phyloP scores from a whole-genome alignment of 345 rosid genomes.

The Noccaea caerulescens region DNA sequence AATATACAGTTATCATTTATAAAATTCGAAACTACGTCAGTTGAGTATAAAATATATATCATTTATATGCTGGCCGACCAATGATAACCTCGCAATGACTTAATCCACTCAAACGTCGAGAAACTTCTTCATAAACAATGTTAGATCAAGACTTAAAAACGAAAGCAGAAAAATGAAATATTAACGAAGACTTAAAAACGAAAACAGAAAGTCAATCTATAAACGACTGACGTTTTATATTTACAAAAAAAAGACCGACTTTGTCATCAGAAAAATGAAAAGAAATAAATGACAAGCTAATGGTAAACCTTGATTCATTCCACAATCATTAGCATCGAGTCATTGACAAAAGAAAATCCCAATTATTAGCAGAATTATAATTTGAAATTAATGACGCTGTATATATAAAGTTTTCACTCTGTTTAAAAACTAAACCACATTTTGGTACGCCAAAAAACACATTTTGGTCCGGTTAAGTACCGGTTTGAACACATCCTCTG shows the following conservation, averaged over 20 bases:
- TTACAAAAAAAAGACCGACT: not conserved
- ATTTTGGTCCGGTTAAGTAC: conserved; percentile 6
- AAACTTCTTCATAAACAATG: conserved; percentile 10
- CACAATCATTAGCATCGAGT: conserved; percentile 27
- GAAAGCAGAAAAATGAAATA: not conserved
- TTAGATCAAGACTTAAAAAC: not conserved
- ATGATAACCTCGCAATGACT: conserved; percentile 26
- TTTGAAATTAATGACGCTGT: not conserved
- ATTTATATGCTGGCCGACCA: conserved; percentile 29
- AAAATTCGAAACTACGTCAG: not conserved
- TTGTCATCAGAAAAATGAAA: not conserved
- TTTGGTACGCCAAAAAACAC: not conserved
- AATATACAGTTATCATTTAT: not conserved
- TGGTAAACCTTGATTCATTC: conserved; percentile 20
- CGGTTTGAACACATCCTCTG: not conserved
- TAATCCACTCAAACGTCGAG: conserved; percentile 21
- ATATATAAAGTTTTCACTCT: not conserved
- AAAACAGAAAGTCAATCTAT: conserved; percentile 12
- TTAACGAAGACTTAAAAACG: not conserved
- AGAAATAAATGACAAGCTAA: conserved; percentile 5
- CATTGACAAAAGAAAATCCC: conserved; percentile 14
- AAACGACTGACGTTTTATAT: not conserved
- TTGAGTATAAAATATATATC: not conserved
- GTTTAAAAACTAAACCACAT: conserved; percentile 2
- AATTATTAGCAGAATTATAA: not conserved